phyloP scores from a whole-genome alignment of 2,329 filamentous ascomycete species.

The Aaosphaeria arxii region DNA sequence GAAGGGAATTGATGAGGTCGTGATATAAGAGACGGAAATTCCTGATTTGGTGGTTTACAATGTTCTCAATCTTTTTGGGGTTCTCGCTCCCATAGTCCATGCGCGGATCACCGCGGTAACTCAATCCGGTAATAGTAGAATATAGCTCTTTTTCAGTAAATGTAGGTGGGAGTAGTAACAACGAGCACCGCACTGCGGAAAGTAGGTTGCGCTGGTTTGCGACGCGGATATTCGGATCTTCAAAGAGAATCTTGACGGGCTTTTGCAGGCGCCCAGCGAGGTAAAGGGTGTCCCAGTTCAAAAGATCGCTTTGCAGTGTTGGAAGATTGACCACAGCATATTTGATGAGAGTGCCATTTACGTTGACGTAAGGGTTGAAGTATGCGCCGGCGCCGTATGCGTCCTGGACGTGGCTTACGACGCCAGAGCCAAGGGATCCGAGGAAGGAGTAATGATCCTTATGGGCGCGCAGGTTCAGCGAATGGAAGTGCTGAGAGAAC shows the following conservation, averaged over 20 bases:
- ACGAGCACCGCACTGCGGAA: slow-evolving; percentile 83
- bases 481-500: slow-evolving; percentile 95
- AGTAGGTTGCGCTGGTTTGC: slow-evolving; percentile 96
- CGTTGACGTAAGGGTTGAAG: slow-evolving; percentile 92
- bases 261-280: slow-evolving; percentile 96
- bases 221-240: slow-evolving; percentile 86
- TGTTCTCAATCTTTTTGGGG: slow-evolving; percentile 88
- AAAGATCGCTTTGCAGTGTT: slow-evolving; percentile 81
- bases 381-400: slow-evolving; percentile 90
- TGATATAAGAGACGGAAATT: slow-evolving; percentile 92
- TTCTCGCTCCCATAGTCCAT: slow-evolving; percentile 91
- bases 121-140: slow-evolving; percentile 85
- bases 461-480: slow-evolving; percentile 83
- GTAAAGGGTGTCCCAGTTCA: slow-evolving; percentile 91
- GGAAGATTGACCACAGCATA: slow-evolving; percentile 96
- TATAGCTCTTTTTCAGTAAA: slow-evolving; percentile 91
- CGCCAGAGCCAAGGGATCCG: slow-evolving; percentile 76
- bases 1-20: slow-evolving; percentile 83
- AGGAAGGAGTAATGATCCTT: slow-evolving; percentile 89
- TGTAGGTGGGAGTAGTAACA: slow-evolving; percentile 76
- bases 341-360: slow-evolving; percentile 95
- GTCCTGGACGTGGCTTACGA: slow-evolving; percentile 84
- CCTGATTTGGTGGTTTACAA: slow-evolving; percentile 84
- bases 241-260: slow-evolving; percentile 93
- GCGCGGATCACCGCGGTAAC: slow-evolving; percentile 92